Evolutionary conservation across 2,329 filamentous ascomycete species (phyloP).

Genomic region (Diaporthe aspalathi): DNA sequence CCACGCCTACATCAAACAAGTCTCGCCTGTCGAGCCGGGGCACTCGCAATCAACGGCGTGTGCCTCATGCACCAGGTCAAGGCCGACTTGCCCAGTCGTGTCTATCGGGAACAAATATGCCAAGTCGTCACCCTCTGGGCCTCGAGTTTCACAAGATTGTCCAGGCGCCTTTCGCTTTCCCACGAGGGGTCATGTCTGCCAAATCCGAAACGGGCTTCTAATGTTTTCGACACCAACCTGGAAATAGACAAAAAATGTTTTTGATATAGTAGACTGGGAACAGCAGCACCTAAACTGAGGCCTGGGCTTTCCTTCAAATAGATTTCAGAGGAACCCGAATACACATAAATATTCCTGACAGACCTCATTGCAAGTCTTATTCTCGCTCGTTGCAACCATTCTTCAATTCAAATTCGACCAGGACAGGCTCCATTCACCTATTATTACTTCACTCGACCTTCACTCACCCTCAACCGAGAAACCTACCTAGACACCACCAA

Average conservation of each 20-base stretch:
- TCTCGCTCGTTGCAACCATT: not conserved
- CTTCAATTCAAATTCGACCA: not conserved
- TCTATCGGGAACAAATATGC: not conserved
- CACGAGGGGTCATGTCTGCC: not conserved
- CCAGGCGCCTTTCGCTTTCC: not conserved
- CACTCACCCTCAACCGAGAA: not conserved
- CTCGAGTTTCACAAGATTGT: not conserved
- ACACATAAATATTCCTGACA: not conserved
- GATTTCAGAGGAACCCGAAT: not conserved
- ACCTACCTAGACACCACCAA: not conserved
- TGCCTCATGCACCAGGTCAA: not conserved
- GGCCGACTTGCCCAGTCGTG: too few species aligned
- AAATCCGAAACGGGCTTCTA: not conserved
- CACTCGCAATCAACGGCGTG: not conserved
- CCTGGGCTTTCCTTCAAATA: not conserved
- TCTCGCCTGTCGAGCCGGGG: not conserved
- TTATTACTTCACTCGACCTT: too few species aligned
- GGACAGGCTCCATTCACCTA: not conserved
- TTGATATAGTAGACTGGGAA: not conserved
- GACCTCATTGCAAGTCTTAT: not conserved
- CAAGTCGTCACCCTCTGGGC: not conserved
- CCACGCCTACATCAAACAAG: not conserved
- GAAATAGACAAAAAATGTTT: not conserved
- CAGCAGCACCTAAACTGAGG: not conserved
- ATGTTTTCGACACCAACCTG: too few species aligned